Evolutionary conservation across 805 yeast genomes (phyloP), one percentile per base, ranked within the genome.

Genomic region (Candida fluviatilis): DNA sequence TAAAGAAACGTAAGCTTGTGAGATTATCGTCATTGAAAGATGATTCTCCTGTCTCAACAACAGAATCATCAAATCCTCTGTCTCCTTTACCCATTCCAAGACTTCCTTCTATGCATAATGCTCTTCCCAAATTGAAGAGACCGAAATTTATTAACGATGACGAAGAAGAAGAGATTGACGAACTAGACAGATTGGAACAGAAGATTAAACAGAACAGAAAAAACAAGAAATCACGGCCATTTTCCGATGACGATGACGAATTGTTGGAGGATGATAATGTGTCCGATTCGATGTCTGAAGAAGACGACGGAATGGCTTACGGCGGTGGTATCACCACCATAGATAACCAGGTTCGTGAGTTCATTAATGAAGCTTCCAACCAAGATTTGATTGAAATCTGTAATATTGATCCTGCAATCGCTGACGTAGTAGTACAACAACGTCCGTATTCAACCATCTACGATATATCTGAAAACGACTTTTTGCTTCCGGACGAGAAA

Each of bases 361-460:
- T 93, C 49, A 69, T 91, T 46, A 93, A 93, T 59, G 75, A 78
- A 10, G 91, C 95, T 1, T 76, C 84, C 12, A 69, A 66, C 2
- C 76, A 80, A 39, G 96, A 90, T 55, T 66, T 93, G 32, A 75
- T 83, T 8, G 98, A 91, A 62, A 78, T 90, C 23, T 78, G 93
- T 5, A 80, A 80, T 19, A 80, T 88, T 35, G 67, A 78, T 1
- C 80, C 85, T 8, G 75, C 71, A 6, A 68, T 77, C 19, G 96
- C 95, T 0, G 73, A 78, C 23, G 45, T 67, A 5, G 63, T 93
- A 13, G 70, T 86, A n/a, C 60, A 70, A 4, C 68, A 71, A 41
- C 72, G 99, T 49, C 97, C 98, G 1, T 91, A 71, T 54, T 47
- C 49, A 1, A 66, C 77, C 16, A 67, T 91, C 16, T 75, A 70